Evolutionary conservation across 768 basidiomycete genomes (phyloP).

Genomic region (Phaffia tasmanica): DNA sequence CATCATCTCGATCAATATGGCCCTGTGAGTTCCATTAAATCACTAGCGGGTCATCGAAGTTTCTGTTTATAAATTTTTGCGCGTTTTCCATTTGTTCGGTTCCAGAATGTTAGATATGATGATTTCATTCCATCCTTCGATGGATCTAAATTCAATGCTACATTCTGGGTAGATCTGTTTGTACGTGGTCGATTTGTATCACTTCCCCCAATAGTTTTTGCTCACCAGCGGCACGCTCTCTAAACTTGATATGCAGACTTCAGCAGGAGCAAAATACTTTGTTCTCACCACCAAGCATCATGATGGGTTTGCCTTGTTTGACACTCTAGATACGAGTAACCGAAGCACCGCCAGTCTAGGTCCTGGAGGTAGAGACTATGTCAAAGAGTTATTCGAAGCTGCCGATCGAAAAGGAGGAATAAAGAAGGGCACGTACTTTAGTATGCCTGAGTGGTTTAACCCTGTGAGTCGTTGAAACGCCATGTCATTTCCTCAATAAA

Average conservation of each 20-base stretch:
- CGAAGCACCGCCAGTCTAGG: constrained; percentile 46
- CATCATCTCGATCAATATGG: constrained; percentile 49
- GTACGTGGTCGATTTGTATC: constrained; percentile 23
- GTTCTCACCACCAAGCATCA: constrained; percentile 52
- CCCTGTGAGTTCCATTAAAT: constrained; percentile 30
- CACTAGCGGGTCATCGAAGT: background rate
- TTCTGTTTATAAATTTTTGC: background rate
- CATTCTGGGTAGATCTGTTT: constrained; percentile 49
- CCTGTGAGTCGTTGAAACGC: background rate
- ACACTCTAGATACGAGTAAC: constrained; percentile 48
- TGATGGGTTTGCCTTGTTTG: constrained; percentile 51
- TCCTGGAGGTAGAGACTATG: constrained; percentile 44
- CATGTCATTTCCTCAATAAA: background rate
- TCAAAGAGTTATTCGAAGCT: constrained; percentile 41
- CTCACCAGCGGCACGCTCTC: background rate
- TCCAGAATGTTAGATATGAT: constrained; percentile 47
- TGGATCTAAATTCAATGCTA: constrained; percentile 48
- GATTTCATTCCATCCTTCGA: constrained; percentile 52
- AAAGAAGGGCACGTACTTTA: constrained; percentile 47
- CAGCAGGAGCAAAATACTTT: constrained; percentile 54
- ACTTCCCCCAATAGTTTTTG: no score
- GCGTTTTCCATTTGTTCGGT: background rate
- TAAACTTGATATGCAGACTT: constrained; percentile 27
- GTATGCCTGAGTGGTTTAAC: constrained; percentile 48
- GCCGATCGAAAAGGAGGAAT: constrained; percentile 5